Percentiles rank a stretch among this genome's conserved stretches.
Evolutionary conservation across 495 filamentous ascomycete genomes (phyloP).

Genomic region (Umbilicaria muhlenbergii): DNA sequence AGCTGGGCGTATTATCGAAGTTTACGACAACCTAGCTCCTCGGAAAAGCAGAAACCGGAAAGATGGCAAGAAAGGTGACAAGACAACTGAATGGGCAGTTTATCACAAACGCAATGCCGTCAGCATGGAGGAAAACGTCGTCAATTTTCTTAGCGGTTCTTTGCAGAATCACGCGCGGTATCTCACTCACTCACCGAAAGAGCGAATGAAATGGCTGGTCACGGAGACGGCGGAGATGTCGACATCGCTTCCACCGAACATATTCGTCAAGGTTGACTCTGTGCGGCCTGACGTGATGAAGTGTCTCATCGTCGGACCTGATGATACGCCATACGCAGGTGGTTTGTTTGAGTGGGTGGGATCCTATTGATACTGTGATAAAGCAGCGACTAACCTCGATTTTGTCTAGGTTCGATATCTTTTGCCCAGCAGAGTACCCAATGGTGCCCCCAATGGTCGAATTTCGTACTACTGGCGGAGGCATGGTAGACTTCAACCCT

Average conservation of each 20-base stretch:
- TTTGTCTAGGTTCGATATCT: conserved; percentile 32
- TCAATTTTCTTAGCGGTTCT: conserved; percentile 14
- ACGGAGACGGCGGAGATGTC: conserved; percentile 35
- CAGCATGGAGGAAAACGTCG: conserved; percentile 21
- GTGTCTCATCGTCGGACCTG: conserved; percentile 39
- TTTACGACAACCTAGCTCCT: conserved; percentile 1
- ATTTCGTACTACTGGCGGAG: conserved; percentile 34
- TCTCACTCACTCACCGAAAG: conserved; percentile 4
- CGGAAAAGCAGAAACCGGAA: background rate
- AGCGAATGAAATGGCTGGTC: conserved; percentile 34
- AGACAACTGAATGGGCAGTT: conserved; percentile 2
- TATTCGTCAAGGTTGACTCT: conserved; percentile 39
- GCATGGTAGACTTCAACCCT: conserved; percentile 35
- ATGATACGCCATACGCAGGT: conserved; percentile 42
- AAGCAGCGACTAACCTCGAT: background rate
- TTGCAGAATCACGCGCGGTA: conserved; percentile 8
- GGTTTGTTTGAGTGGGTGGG: conserved; percentile 36
- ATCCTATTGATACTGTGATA: background rate
- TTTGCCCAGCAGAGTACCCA: conserved; percentile 31
- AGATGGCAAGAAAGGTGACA: background rate
- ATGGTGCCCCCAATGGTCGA: conserved; percentile 28
- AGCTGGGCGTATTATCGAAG: conserved; percentile 6
- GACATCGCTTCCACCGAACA: conserved; percentile 37
- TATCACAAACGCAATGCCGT: conserved; percentile 26
- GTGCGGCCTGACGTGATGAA: conserved; percentile 41